Evolutionary conservation across 1,284 basidiomycete species (phyloP).

Genomic region (Cutaneotrichosporon curvatum): DNA sequence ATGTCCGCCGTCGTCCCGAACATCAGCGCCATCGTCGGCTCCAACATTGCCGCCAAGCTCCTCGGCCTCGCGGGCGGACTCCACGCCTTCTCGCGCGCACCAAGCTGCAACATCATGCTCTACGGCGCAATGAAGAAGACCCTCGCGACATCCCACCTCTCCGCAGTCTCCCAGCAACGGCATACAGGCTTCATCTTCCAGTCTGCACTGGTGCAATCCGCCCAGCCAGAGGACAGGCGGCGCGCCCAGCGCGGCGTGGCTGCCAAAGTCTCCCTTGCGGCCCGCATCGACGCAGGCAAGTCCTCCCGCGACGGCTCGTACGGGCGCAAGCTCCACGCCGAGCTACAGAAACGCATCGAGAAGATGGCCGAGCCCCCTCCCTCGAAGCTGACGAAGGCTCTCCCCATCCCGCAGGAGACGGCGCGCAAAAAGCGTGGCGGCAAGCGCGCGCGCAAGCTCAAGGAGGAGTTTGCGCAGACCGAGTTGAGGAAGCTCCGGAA

Average conservation of each 20-base stretch:
- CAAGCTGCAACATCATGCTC: constrained; percentile 89
- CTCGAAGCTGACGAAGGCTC: constrained; percentile 83
- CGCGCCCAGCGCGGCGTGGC: constrained; percentile 89
- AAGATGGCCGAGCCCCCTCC: constrained; percentile 90
- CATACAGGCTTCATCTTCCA: constrained; percentile 97
- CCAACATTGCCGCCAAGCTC: constrained; percentile 93
- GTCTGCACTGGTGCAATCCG: constrained; percentile 73
- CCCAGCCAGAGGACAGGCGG: constrained; percentile 83
- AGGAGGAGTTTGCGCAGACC: constrained; percentile 94
- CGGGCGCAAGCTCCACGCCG: constrained; percentile 69
- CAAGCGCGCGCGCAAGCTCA: constrained; percentile 90
- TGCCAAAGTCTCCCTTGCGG: constrained; percentile 83
- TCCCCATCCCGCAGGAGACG: constrained; percentile 94
- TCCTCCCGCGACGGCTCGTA: constrained; percentile 72
- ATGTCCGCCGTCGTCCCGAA: constrained; percentile 98
- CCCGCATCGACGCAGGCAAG: constrained; percentile 84
- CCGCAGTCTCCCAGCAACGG: constrained; percentile 61
- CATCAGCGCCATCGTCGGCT: constrained; percentile 94
- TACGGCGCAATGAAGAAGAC: constrained; percentile 87
- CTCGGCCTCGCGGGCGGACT: constrained; percentile 95
- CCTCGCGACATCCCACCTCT: constrained; percentile 69
- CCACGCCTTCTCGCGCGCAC: constrained; percentile 84
- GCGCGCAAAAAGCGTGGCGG: constrained; percentile 93
- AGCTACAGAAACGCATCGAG: constrained; percentile 86
- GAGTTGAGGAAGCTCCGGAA: constrained; percentile 96